Evolutionary conservation across 1,284 basidiomycete species (phyloP).

Genomic region (Leccinum solheimii): DNA sequence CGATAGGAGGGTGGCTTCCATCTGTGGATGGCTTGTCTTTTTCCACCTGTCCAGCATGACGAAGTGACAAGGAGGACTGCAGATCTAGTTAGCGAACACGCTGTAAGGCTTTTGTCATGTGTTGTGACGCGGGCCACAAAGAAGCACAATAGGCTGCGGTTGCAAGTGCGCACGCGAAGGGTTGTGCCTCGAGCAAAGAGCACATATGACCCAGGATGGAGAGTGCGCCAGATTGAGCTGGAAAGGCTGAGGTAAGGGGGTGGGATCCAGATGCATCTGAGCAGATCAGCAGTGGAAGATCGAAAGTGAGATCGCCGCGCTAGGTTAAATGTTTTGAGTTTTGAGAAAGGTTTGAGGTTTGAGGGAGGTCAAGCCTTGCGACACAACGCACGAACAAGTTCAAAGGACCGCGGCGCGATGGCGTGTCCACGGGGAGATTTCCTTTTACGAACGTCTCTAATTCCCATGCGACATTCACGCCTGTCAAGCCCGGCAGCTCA

Average conservation of each 20-base stretch:
- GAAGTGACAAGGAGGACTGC: slow-evolving; percentile 15
- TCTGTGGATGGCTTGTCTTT: slow-evolving; percentile 20
- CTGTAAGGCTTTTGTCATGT: slow-evolving; percentile 30
- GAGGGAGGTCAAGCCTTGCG: slow-evolving; percentile 3
- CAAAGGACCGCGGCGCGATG: slow-evolving; percentile 20
- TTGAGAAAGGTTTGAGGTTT: slow-evolving; percentile 4
- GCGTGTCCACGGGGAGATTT: slow-evolving; percentile 24
- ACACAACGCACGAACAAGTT: not conserved
- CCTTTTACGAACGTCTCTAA: slow-evolving; percentile 10
- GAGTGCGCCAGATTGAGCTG: not conserved
- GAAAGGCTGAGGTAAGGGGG: not conserved
- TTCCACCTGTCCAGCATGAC: slow-evolving; percentile 18
- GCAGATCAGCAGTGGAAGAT: slow-evolving; percentile 25
- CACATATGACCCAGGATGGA: slow-evolving; percentile 10
- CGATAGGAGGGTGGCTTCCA: slow-evolving; percentile 23
- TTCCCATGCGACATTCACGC: slow-evolving; percentile 24
- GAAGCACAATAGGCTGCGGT: slow-evolving; percentile 26
- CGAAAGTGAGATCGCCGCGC: slow-evolving; percentile 31
- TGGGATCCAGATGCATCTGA: slow-evolving; percentile 1
- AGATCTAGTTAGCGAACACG: slow-evolving; percentile 28
- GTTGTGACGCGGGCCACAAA: slow-evolving; percentile 28
- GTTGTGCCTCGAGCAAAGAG: slow-evolving; percentile 8
- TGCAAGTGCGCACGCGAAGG: slow-evolving; percentile 8
- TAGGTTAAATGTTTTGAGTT: slow-evolving; percentile 25
- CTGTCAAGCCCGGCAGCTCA: slow-evolving; percentile 31